Evolutionary conservation across 1,139 yeast species (phyloP).

Genomic region (Nakaseomyces kungkrabaensis): DNA sequence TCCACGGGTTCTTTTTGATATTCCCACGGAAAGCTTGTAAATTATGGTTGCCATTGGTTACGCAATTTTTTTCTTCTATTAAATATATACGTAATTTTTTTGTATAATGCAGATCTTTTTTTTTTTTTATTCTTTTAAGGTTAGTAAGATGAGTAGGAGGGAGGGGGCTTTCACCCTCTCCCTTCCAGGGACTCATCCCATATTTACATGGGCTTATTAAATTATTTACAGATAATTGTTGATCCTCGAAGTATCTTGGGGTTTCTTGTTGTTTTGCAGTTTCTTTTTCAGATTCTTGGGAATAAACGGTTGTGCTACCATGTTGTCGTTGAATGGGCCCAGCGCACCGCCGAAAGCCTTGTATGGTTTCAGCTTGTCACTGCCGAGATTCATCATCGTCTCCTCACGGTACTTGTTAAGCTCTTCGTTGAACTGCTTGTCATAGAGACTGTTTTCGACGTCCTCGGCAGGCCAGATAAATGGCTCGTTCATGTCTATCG

Average conservation of each 20-base stretch:
- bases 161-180: no score
- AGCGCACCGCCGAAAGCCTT: slow-evolving; percentile 70
- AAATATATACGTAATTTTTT: no score
- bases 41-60: no score
- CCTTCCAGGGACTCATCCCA: no score
- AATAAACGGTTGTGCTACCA: slow-evolving; percentile 55
- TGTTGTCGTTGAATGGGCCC: slow-evolving; percentile 50
- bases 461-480: slow-evolving; percentile 84
- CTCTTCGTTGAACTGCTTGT: slow-evolving; percentile 32
- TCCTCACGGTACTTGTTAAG: slow-evolving; percentile 36
- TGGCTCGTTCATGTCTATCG: slow-evolving; percentile 87
- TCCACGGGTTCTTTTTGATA: no score
- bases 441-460: slow-evolving; percentile 32
- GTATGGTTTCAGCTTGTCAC: slow-evolving; percentile 59
- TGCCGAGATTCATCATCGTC: slow-evolving; percentile 42
- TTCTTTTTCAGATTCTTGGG: slow-evolving; percentile 40
- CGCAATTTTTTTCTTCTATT: no score
- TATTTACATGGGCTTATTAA: neutral
- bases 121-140: no score
- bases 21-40: no score
- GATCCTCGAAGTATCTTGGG: neutral
- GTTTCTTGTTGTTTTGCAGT: neutral
- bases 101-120: no score
- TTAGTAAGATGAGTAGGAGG: no score
- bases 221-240: neutral